These are phyloP conservation scores for Chlamydomonas sp. DNA, from an alignment of 139 green algal genomes.

Conservation along the genomic window DNA sequence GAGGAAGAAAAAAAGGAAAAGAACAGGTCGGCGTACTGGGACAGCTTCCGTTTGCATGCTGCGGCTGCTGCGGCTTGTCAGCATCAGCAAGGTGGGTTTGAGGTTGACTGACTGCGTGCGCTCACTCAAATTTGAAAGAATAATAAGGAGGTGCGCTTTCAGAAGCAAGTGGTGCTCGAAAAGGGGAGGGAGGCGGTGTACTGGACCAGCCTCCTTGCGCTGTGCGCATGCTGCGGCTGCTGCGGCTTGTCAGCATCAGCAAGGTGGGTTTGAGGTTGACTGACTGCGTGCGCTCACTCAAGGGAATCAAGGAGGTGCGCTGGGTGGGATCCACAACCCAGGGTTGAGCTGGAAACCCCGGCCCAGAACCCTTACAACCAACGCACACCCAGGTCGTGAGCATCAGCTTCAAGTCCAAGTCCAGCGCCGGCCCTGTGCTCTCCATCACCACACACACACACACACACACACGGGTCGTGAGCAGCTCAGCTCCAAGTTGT, in stretches of 20 bases:
- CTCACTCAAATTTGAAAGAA: neutral
- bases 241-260: neutral
- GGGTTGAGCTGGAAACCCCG: too few species aligned
- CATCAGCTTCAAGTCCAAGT: too few species aligned
- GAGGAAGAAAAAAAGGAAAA: too few species aligned
- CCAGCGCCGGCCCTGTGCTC: too few species aligned
- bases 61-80: neutral
- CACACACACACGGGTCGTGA: too few species aligned
- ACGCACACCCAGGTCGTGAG: too few species aligned
- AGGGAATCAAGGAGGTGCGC: neutral
- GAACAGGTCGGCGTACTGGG: neutral
- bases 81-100: neutral
- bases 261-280: slow-evolving; percentile 2
- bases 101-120: neutral
- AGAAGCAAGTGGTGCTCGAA: neutral
- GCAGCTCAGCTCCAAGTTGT: too few species aligned
- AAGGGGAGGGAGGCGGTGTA: neutral
- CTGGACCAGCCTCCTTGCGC: neutral
- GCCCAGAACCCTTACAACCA: too few species aligned
- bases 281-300: neutral
- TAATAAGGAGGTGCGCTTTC: neutral
- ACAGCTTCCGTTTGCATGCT: neutral
- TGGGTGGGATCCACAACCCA: too few species aligned
- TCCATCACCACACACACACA: too few species aligned
- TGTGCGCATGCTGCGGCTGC: neutral